Base-by-base conservation (phyloP, 2,329 filamentous ascomycete species). In the Alternaria arbusti region DNA sequence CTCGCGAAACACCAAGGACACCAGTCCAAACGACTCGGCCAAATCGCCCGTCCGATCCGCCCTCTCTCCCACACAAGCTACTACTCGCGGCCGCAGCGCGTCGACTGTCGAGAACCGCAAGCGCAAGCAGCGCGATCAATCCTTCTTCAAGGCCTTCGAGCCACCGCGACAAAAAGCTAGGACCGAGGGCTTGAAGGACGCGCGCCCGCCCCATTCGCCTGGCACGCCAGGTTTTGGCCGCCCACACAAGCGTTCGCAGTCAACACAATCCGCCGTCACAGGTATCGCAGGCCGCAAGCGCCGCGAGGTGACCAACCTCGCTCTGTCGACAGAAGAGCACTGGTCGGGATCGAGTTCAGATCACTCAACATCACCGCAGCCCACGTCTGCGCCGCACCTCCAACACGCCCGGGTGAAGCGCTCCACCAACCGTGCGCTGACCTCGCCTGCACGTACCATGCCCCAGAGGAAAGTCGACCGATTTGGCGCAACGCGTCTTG, bases 401-500 rank as follows among this genome's bases (percentile, higher is more conserved):
- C 69, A 72, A 13, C 87, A 68, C 86, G 90, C 63, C 83, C 88
- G 71, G 83, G 87, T 71, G 26, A 80, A 81, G 63, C 79, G 82
- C 85, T 89, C 70, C 89, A 92, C 54, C 86, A 91, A 61, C 86
- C 89, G 70, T 89, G 81, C 83, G 9, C 75, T 83, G 59, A 84
- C 83, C 11, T 84, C 83, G 11, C 83, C 84, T 15, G 83, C 81
- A 10, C 78, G 83, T 49, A 78, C 91, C 71, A 88, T 92, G 79
- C 88, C 88, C 2, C 91, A 93, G 79, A 95, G 96, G 72, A 91
- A 95, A 74, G 89, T 95, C 22, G 96, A 98, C 80, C 92, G 93
- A 58, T 97, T 96, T 77, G 96, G 96, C 22, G 91, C 96, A 70
- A 99, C 96, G 5, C 88, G 91, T 57, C 85, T 99, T 23, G 94